These are phyloP conservation scores for Crataegus laevigata DNA, from an alignment of 306 rosid genomes.

Conservation along the genomic window DNA sequence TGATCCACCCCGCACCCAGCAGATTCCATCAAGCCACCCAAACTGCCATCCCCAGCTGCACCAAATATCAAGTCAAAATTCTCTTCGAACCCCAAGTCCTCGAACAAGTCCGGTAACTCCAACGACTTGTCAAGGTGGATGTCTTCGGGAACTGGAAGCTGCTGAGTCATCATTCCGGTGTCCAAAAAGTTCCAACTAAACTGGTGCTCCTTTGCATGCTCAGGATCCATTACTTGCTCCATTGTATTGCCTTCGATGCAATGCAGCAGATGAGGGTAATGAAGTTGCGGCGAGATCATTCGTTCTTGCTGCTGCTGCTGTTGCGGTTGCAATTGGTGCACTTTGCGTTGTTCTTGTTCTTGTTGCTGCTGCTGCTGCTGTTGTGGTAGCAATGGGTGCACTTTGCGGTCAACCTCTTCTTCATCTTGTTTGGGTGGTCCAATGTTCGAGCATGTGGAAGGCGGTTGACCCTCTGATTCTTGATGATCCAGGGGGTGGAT, in stretches of 20 bases:
- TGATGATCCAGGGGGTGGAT: conserved; percentile 1
- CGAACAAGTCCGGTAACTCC: conserved; percentile 38
- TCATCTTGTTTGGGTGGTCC: conserved; percentile 13
- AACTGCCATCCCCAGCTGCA: conserved; percentile 17
- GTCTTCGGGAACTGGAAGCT: conserved; percentile 30
- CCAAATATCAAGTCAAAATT: conserved; percentile 48
- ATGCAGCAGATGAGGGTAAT: conserved; percentile 11
- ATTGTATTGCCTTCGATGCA: conserved; percentile 28
- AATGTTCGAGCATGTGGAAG: conserved; percentile 11
- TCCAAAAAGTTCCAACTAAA: conserved; percentile 58
- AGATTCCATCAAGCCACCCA: conserved; percentile 19
- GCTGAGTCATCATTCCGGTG: conserved; percentile 7
- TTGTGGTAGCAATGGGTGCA: background rate
- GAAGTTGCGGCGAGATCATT: background rate
- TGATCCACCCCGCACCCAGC: conserved; percentile 1
- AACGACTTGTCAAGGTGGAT: conserved; percentile 22
- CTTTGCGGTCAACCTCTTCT: conserved; percentile 13
- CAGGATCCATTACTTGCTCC: conserved; percentile 31
- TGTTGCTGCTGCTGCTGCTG: conserved; percentile 11
- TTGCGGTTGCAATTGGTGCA: background rate
- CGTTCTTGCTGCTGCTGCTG: conserved; percentile 5
- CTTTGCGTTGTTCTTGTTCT: background rate
- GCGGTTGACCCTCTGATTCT: conserved; percentile 6
- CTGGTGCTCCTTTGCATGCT: conserved; percentile 29
- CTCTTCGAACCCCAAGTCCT: conserved; percentile 46